Evolutionary conservation across 1,284 basidiomycete genomes (phyloP), one percentile per base, ranked within the genome.

Genomic region (Schizophyllum commune): DNA sequence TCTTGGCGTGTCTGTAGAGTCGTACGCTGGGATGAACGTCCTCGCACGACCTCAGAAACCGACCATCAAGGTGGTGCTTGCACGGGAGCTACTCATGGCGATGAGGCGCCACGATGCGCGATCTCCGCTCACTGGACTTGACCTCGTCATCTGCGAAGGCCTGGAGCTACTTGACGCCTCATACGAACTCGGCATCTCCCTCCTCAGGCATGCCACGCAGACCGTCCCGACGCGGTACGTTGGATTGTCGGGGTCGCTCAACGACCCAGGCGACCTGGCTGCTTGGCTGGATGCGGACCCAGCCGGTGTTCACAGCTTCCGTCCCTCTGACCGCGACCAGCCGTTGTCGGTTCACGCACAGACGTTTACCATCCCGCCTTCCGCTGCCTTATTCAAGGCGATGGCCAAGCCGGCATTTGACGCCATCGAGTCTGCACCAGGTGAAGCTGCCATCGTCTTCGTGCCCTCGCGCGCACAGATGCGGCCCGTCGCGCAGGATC

Each of bases 361-460:
- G 64, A 83, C 92, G 0, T 98, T 98, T 75, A 89, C 89, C 32
- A 89, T 95, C 60, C 85, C 94, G 0, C 89, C 96, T 69, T 96
- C 94, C 4, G 82, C 89, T 0, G 88, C 91, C 0, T 79, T 98
- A 32, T 89, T 96, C 75, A 96, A 96, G 69, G 83, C 88, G 1
- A 97, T 99, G 90, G 83, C 91, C 57, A 97, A 96, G 72, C 95
- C 97, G 4, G 87, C 89, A 0, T 94, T 96, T 71, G 75, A 84
- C 13, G 85, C 82, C 33, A 84, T 91, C 63, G 74, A 72, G 55
- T 72, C 75, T 13, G 74, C 73, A 2, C 67, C 73, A 9, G 77
- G 78, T 0, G 81, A 83, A 57, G 76, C 81, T 1, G 84, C 88
- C 0, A 83, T 99, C 65, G 79, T 98, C n/a, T 96, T 99, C 71